Base-by-base conservation (phyloP, 2,329 filamentous ascomycete species). In the Diaporthe batatas region DNA sequence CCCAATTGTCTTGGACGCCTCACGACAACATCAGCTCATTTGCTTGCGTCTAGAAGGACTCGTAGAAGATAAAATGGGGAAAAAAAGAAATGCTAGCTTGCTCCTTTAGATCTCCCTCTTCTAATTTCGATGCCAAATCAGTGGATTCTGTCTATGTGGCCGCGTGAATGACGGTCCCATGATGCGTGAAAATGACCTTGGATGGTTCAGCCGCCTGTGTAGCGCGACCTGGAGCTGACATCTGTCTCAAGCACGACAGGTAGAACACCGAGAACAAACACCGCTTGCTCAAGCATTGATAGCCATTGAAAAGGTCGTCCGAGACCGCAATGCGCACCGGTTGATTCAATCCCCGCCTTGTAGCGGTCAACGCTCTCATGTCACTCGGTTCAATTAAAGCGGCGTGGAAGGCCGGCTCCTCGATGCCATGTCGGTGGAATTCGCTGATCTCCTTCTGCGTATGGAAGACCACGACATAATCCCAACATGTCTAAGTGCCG, bases 391-490 rank as follows among this genome's bases (percentile, higher is more conserved):
- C 11, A 2, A 21, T 21, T 14, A n/a, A 6, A 3, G 0, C 49
- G 14, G 12, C 29, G 1, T 29, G 10, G 8, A 11, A 1, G 2
- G 5, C n/a, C 2, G 2, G 5, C 11, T 23, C 16, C 34, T 49
- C 44, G 4, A 74, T 73, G 73, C 51, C 67, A 74, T 74, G 73
- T 57, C 67, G n/a, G 32, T 53, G 25, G 51, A 74, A 21, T 55
- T 68, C 16, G 58, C 47, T 14, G 67, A 73, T 49, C 39, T 72
- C 14, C 67, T 70, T 3, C 25, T 68, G 7, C 73, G 64, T 3
- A 72, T 74, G 71, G 73, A 74, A 70, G 73, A 74, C 39, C 73
- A 74, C 62, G 73, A 74, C 36, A 74, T 74, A 16, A 57, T 74
- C 7, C 73, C 73, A 39, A 72, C 73, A 34, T 74, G 73, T 42